Base-by-base conservation (phyloP, 148 eudicot genomes). In the Diospyros lotus region DNA sequence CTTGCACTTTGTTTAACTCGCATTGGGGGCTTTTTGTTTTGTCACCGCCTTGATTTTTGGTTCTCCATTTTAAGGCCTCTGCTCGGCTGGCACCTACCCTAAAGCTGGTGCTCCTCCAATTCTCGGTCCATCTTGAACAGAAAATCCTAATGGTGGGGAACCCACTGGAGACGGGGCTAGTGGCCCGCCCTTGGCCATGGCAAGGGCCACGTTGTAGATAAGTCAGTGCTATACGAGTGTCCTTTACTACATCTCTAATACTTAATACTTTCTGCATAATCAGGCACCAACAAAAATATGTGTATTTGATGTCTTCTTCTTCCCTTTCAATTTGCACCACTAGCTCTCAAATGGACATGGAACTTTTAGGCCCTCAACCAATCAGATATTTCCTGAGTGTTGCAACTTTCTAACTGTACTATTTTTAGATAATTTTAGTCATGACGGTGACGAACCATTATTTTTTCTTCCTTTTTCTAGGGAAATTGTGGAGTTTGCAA, bases 241-340 rank as follows among this genome's bases (percentile, higher is more conserved):
- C 9, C 48, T 42, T 42, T 2, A 4, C 5, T n/a, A n/a, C n/a
- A n/a, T n/a, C n/a, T n/a, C n/a, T n/a, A n/a, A n/a, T n/a, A n/a
- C n/a, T n/a, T 5, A 44, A 46, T 45, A 44, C 2, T 66, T 44
- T n/a, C n/a, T 44, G 17, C 13, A 44, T 44, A n/a, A 66, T 18
- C 53, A 3, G 18, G 46, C 54, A 9, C 13, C 48, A 66, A 65
- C 15, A 65, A 28, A 48, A 48, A 44, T 45, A 14, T 45, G 17
- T 11, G 58, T 44, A 45, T 44, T 6, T 71, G 64, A 51, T 52
- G 52, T 58, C 28, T 59, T 58, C 64, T 55, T 44, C 28, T 54
- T 45, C 46, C 75, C 66, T 72, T 72, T 72, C 14, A 48, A 72
- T 72, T 60, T 72, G 75, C 66, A 72, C 75, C 43, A 72, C 65